These are phyloP conservation scores for Aspergillus haitiensis DNA, from an alignment of 495 filamentous ascomycete genomes.

Conservation along the genomic window DNA sequence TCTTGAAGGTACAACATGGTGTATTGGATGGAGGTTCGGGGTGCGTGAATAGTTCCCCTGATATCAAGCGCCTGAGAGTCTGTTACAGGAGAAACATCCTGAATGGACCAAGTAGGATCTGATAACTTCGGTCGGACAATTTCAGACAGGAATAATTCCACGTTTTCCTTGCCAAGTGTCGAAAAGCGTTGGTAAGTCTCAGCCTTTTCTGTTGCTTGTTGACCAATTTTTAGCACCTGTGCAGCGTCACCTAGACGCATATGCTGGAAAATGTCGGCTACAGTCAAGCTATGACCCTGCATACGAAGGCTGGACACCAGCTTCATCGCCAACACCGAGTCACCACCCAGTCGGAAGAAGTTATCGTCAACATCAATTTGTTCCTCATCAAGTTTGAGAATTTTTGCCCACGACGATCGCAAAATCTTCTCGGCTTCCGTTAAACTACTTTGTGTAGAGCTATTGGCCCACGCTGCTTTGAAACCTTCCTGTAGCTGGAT, in stretches of 20 bases:
- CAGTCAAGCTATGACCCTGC: slow-evolving; percentile 36
- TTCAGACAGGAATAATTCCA: slow-evolving; percentile 30
- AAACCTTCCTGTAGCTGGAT: slow-evolving; percentile 26
- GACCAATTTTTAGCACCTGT: slow-evolving; percentile 31
- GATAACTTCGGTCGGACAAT: slow-evolving; percentile 33
- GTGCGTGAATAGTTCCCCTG: slow-evolving; percentile 48
- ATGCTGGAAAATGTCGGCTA: slow-evolving; percentile 51
- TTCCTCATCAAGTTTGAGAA: slow-evolving; percentile 38
- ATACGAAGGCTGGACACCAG: slow-evolving; percentile 39
- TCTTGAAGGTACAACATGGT: slow-evolving; percentile 42
- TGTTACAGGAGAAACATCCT: slow-evolving; percentile 37
- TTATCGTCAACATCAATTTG: slow-evolving; percentile 46
- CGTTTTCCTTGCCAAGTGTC: slow-evolving; percentile 32
- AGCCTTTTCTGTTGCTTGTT: slow-evolving; percentile 17
- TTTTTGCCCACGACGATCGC: slow-evolving; percentile 45
- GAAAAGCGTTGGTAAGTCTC: slow-evolving; percentile 38
- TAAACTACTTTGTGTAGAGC: slow-evolving; percentile 24
- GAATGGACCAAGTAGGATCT: slow-evolving; percentile 32
- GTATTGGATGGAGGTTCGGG: slow-evolving; percentile 49
- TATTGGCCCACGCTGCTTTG: slow-evolving; percentile 28
- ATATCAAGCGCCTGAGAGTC: slow-evolving; percentile 50
- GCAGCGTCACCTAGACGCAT: slow-evolving; percentile 45
- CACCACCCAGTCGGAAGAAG: slow-evolving; percentile 50
- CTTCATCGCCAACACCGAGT: slow-evolving; percentile 50
- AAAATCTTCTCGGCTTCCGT: slow-evolving; percentile 41